Evolutionary conservation across 1,284 basidiomycete genomes (phyloP).

Genomic region (Malassezia nana): DNA sequence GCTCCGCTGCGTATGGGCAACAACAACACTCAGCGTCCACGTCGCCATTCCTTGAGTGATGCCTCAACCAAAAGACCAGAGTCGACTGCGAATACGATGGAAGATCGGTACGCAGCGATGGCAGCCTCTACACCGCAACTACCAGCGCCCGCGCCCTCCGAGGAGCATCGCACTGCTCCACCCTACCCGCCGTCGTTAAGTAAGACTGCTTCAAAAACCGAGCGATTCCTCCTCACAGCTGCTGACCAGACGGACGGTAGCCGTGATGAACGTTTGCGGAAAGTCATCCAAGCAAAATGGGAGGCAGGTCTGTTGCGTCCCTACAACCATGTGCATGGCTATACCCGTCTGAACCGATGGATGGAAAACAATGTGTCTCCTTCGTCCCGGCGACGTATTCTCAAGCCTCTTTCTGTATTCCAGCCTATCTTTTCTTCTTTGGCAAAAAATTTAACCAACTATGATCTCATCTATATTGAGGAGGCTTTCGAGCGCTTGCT

Average conservation of each 20-base stretch:
- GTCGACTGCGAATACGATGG: background rate
- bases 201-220: slow-evolving; percentile 49
- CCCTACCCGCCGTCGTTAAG: slow-evolving; percentile 20
- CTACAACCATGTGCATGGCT: slow-evolving; percentile 71
- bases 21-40: background rate
- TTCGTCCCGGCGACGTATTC: slow-evolving; percentile 69
- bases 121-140: slow-evolving; percentile 11
- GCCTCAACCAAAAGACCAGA: background rate
- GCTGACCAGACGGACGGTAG: slow-evolving; percentile 88
- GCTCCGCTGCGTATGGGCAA: background rate
- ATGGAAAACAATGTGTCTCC: slow-evolving; percentile 66
- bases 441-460: slow-evolving; percentile 76
- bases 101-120: background rate
- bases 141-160: background rate
- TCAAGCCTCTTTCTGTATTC: slow-evolving; percentile 77
- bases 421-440: slow-evolving; percentile 70
- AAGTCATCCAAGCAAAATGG: slow-evolving; percentile 92
- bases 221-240: slow-evolving; percentile 81
- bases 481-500: slow-evolving; percentile 92
- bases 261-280: slow-evolving; percentile 74
- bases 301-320: slow-evolving; percentile 89
- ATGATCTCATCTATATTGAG: slow-evolving; percentile 76
- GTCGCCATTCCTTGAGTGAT: background rate
- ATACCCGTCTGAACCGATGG: slow-evolving; percentile 55
- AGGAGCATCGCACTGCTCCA: background rate